Conservation (phyloP, 1,284 basidiomycete genomes). For the Ceratobasidium sp. region DNA sequence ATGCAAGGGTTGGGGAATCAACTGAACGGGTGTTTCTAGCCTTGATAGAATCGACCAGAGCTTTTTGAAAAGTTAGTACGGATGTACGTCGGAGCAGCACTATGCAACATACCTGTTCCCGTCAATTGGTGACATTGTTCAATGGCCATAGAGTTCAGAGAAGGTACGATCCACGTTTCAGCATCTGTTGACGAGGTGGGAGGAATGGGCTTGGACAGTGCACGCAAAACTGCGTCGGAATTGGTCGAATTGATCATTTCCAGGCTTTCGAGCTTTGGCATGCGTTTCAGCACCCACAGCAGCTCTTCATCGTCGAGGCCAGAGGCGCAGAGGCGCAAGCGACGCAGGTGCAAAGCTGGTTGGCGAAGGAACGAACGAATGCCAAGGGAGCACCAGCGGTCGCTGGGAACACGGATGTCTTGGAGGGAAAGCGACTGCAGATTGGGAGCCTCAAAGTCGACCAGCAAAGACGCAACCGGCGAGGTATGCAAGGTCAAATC, state of each 20-base stretch:
- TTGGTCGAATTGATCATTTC: conserved; percentile 35
- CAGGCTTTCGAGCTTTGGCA: conserved; percentile 35
- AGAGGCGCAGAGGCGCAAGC: conserved; percentile 32
- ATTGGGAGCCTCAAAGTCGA: conserved; percentile 43
- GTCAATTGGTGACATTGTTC: conserved; percentile 46
- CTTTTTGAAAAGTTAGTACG: conserved; percentile 20
- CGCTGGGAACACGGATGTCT: conserved; percentile 38
- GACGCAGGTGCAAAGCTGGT: conserved; percentile 26
- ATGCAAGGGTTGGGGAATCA: conserved; percentile 11
- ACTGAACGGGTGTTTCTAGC: conserved; percentile 28
- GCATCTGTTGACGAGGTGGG: background rate
- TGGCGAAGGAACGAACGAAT: conserved; percentile 44
- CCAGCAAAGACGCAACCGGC: conserved; percentile 39
- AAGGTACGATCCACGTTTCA: conserved; percentile 35
- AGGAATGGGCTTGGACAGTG: conserved; percentile 27
- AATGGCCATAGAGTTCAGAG: conserved; percentile 19
- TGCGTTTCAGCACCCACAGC: conserved; percentile 39
- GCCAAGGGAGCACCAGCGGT: conserved; percentile 46
- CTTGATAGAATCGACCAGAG: conserved; percentile 44
- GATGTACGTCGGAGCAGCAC: background rate
- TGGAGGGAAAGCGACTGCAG: conserved; percentile 38
- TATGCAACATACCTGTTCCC: conserved; percentile 36
- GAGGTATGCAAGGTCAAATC: conserved; percentile 37
- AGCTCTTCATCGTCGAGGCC: conserved; percentile 43
- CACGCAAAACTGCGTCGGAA: conserved; percentile 33